Conservation (phyloP, 1,284 basidiomycete species). For the Austropuccinia psidii region DNA sequence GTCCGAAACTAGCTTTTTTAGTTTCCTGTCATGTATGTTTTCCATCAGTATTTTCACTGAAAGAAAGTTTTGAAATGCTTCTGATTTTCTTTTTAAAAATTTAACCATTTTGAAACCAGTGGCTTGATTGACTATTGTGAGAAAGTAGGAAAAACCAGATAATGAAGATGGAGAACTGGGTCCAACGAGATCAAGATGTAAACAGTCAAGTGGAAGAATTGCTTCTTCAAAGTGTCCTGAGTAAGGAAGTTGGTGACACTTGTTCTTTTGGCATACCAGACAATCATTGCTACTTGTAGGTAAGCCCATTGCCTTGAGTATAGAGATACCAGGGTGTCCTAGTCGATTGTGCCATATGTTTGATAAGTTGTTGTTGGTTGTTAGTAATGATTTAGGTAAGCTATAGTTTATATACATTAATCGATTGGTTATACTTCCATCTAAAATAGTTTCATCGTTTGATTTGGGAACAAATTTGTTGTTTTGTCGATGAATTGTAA, state of each 20-base stretch:
- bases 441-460: too few relatives aligned
- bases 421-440: too few relatives aligned
- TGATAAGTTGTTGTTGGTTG: too few relatives aligned
- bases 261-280: too few relatives aligned
- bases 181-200: slow-evolving; percentile 5
- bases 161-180: background rate
- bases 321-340: too few relatives aligned
- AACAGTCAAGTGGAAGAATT: background rate
- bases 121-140: background rate
- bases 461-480: too few relatives aligned
- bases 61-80: background rate
- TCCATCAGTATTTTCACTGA: background rate
- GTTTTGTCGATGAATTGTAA: too few relatives aligned
- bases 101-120: background rate
- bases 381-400: too few relatives aligned
- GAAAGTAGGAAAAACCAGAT: background rate
- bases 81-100: background rate
- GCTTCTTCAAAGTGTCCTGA: background rate
- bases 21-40: background rate
- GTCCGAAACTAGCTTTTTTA: slow-evolving; percentile 40
- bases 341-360: too few relatives aligned
- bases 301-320: too few relatives aligned
- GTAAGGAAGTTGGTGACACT: background rate
- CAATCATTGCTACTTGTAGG: too few relatives aligned
- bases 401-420: too few relatives aligned